These are phyloP conservation scores for Selaginella moellendorffii DNA, from an alignment of 75 land plant genomes.

Conservation along the genomic window DNA sequence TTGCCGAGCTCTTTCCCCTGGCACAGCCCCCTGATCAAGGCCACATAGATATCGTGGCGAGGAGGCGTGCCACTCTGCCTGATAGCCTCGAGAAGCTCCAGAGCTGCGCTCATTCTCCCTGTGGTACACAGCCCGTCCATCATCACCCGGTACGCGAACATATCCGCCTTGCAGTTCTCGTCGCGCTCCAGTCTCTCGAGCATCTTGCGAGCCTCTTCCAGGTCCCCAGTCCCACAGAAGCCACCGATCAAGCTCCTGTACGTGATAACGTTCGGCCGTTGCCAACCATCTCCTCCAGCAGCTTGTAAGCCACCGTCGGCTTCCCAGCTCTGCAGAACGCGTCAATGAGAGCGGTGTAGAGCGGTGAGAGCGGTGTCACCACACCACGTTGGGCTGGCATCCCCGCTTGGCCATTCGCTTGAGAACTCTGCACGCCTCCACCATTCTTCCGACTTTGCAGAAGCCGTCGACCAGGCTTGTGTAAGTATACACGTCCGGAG, in stretches of 20 bases:
- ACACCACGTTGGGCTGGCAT: too few species aligned
- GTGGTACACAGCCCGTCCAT: background rate
- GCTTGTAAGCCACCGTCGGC: too few species aligned
- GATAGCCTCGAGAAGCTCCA: background rate
- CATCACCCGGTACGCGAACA: background rate
- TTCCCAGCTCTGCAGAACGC: too few species aligned
- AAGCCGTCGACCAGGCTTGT: background rate
- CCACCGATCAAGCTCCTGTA: background rate
- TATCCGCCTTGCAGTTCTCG: background rate
- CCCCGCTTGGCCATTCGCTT: constrained; percentile 32
- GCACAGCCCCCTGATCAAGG: background rate
- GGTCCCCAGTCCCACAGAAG: background rate
- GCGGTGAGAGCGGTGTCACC: too few species aligned
- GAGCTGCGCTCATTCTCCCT: background rate
- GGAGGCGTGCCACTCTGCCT: background rate
- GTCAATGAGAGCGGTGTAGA: too few species aligned
- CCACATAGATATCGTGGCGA: background rate
- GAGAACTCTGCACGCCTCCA: constrained; percentile 16
- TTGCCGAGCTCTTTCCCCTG: background rate
- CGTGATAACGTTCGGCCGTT: too few species aligned
- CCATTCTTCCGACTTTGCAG: constrained; percentile 2
- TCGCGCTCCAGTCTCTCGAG: background rate
- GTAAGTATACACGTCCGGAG: background rate
- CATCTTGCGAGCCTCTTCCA: background rate
- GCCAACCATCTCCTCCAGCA: too few species aligned